A percentile compares a stretch with the other conserved stretches of the same genome.
Conservation (phyloP, 305 asterid genomes). For the Solanum hybrid region DNA sequence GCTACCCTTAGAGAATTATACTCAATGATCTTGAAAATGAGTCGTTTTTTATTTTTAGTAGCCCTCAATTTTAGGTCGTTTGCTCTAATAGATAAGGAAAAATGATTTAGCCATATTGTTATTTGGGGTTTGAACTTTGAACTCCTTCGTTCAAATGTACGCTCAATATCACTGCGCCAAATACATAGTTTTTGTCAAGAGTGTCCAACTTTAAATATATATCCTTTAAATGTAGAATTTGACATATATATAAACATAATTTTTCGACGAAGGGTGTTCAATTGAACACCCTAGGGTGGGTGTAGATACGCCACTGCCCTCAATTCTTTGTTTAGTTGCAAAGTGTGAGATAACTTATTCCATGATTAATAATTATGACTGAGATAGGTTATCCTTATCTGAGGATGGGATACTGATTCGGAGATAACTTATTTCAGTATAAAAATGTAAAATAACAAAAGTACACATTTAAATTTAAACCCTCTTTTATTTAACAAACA, state of each 20-base stretch:
- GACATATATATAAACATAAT: background rate
- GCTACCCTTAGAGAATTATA: background rate
- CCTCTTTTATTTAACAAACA: background rate
- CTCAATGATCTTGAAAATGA: background rate
- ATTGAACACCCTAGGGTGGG: background rate
- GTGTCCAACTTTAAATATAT: no score
- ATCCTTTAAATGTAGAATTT: no score
- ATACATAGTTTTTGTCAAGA: no score
- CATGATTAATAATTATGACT: no score
- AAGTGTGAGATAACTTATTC: background rate
- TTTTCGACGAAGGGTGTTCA: no score
- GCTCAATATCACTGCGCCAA: rapidly evolving
- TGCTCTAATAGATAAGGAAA: no score
- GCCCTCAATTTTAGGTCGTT: no score
- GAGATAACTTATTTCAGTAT: no score
- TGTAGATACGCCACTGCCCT: background rate
- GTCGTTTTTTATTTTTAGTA: background rate
- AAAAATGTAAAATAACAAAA: background rate
- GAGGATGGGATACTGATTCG: background rate
- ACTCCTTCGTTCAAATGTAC: no score
- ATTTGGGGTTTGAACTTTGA: no score
- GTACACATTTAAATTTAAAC: background rate
- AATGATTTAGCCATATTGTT: no score
- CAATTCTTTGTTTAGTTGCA: background rate
- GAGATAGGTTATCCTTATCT: no score